Base-by-base conservation (phyloP, 2,329 filamentous ascomycete species). In the Calycina herbarum region DNA sequence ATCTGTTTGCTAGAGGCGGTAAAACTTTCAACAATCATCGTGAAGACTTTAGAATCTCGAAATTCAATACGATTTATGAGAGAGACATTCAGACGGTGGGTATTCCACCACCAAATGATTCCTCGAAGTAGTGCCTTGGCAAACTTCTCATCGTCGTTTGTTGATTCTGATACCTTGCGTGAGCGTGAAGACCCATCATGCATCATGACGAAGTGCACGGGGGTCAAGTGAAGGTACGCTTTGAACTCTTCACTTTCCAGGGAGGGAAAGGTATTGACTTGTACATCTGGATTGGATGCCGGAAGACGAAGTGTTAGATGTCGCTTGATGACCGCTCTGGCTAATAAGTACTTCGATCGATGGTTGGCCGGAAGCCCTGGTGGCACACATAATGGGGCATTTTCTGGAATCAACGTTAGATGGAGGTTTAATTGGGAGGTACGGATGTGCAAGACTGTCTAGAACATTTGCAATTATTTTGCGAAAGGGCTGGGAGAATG, bases 131-230 rank as follows among this genome's bases (percentile, higher is more conserved):
- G 70, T 33, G 63, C 64, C 62, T 69, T 76, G n/a, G 61, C 66
- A 42, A 33, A 54, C 29, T 62, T 66, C 29, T 71, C 69, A 24
- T 63, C 63, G n/a, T 67, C 66, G 20, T 65, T 61, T 3, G 54
- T 48, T 7, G 31, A 29, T n/a, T 58, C 58, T 10, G 29, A 10
- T 13, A 40, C 31, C 11, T 65, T 62, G 10, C 59, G 38, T 33
- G 64, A 57, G 15, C 60, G 61, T 15, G 65, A 63, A 58, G 77
- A 71, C 20, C 88, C 89, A 73, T 92, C 87, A 69, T 91, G 88
- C 62, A 84, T 86, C 79, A 93, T 84, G 62, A 92, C 77, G 70
- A 93, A 91, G 72, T 90, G 88, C 3, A 87, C 79, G 0, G 85
- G 82, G 29, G 82, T 81, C 1, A 74, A 72, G 2, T 78, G 69